Percentiles rank a stretch among this genome's conserved stretches.
Conservation (phyloP, 768 basidiomycete species). For the Ramaria sp. region DNA sequence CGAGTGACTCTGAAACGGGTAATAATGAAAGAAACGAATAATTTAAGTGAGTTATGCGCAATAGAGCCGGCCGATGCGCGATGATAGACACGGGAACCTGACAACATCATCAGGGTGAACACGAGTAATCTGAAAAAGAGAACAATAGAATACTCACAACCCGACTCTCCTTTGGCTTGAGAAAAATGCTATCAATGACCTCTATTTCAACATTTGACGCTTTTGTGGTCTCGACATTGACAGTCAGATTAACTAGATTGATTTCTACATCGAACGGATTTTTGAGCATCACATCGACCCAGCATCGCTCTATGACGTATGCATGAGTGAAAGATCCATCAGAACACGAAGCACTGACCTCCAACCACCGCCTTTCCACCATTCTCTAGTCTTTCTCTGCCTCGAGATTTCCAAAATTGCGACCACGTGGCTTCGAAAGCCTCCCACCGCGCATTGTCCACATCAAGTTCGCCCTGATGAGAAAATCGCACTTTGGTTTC, state of each 20-base stretch:
- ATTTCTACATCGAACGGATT: slow-evolving; percentile 72
- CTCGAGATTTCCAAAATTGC: slow-evolving; percentile 42
- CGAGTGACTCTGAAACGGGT: slow-evolving; percentile 53
- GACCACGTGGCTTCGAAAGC: slow-evolving; percentile 56
- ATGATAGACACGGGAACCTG: slow-evolving; percentile 58
- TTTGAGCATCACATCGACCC: slow-evolving; percentile 56
- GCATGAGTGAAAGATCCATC: background rate
- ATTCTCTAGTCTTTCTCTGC: slow-evolving; percentile 42
- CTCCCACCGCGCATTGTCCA: slow-evolving; percentile 42
- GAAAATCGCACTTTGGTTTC: slow-evolving; percentile 49
- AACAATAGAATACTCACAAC: slow-evolving; percentile 32
- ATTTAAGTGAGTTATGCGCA: slow-evolving; percentile 45
- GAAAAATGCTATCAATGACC: slow-evolving; percentile 44
- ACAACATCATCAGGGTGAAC: background rate
- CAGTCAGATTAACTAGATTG: slow-evolving; percentile 49
- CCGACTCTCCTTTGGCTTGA: slow-evolving; percentile 54
- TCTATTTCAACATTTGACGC: slow-evolving; percentile 41
- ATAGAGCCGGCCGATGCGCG: slow-evolving; percentile 35
- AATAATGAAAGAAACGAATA: slow-evolving; percentile 71
- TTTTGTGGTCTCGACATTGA: slow-evolving; percentile 33
- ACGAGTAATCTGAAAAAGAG: background rate
- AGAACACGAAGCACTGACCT: slow-evolving; percentile 30
- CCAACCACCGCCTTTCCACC: slow-evolving; percentile 51
- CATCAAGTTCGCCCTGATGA: slow-evolving; percentile 32
- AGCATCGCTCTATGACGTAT: slow-evolving; percentile 49